A percentile compares a stretch with the other conserved stretches of the same genome.
phyloP scores from a whole-genome alignment of 2,329 filamentous ascomycete genomes.

The Claviceps humidiphila region DNA sequence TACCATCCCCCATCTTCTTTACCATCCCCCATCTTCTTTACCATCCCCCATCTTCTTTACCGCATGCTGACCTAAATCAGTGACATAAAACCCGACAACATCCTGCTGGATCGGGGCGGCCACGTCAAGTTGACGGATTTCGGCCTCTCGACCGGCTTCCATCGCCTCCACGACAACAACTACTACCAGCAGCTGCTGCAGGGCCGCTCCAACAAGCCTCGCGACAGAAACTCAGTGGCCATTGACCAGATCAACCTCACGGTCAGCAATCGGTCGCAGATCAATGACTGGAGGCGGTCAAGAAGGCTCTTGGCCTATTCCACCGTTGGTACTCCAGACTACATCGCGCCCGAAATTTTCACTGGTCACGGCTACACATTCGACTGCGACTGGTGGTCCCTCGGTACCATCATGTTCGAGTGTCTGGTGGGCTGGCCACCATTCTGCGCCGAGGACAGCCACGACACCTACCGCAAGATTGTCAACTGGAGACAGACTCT shows the following conservation, averaged over 20 bases:
- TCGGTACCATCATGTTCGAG: constrained; percentile 99
- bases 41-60: background rate
- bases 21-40: too few species aligned
- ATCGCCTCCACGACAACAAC: constrained; percentile 93
- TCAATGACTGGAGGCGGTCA: constrained; percentile 97
- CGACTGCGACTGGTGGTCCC: constrained; percentile 97
- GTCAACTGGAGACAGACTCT: constrained; percentile 94
- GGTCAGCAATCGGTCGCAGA: constrained; percentile 92
- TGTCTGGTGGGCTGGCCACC: constrained; percentile 97
- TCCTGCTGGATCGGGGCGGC: constrained; percentile 83
- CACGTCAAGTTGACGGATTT: constrained; percentile 99
- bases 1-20: background rate
- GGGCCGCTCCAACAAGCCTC: constrained; percentile 56
- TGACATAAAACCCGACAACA: constrained; percentile 99
- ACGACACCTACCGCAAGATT: constrained; percentile 98
- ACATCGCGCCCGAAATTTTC: constrained; percentile 97
- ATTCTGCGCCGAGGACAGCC: constrained; percentile 94
- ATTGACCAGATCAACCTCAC: constrained; percentile 97
- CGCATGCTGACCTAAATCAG: constrained; percentile 28
- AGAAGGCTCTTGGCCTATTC: constrained; percentile 94
- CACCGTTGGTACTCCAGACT: constrained; percentile 94
- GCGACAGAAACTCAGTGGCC: constrained; percentile 84
- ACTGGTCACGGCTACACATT: constrained; percentile 92
- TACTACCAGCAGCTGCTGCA: constrained; percentile 96
- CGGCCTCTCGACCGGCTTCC: constrained; percentile 92